Conservation (phyloP, 2,329 filamentous ascomycete genomes). For the Penicillium sp. region DNA sequence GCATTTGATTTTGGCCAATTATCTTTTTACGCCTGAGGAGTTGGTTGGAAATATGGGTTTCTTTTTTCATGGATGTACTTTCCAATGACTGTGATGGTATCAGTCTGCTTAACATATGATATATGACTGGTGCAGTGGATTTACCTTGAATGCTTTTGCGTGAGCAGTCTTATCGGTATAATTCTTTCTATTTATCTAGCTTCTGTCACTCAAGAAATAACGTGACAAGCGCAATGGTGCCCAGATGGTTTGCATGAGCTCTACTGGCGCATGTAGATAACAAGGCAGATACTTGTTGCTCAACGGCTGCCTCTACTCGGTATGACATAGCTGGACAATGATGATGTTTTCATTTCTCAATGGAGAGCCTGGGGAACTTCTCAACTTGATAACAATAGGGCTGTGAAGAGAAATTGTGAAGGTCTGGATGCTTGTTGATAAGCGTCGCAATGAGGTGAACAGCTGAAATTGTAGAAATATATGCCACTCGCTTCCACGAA, state of each 20-base stretch:
- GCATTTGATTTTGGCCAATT: neutral
- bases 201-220: too few relatives aligned
- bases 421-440: neutral
- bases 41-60: neutral
- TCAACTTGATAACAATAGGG: too few relatives aligned
- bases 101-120: constrained; percentile 5
- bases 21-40: neutral
- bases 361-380: too few relatives aligned
- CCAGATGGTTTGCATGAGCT: too few relatives aligned
- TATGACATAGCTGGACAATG: too few relatives aligned
- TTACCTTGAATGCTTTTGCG: neutral
- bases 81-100: constrained; percentile 6
- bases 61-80: constrained; percentile 7
- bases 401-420: too few relatives aligned
- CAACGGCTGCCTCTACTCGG: too few relatives aligned
- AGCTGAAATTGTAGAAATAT: neutral
- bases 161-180: neutral
- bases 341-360: too few relatives aligned
- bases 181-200: too few relatives aligned
- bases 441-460: neutral
- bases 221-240: too few relatives aligned
- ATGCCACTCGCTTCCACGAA: constrained; percentile 4
- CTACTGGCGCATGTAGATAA: too few relatives aligned
- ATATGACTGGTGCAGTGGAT: neutral
- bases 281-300: too few relatives aligned